Evolutionary conservation across 768 basidiomycete species (phyloP), one percentile per base, ranked within the genome.

Genomic region (Termitomyces sp.): DNA sequence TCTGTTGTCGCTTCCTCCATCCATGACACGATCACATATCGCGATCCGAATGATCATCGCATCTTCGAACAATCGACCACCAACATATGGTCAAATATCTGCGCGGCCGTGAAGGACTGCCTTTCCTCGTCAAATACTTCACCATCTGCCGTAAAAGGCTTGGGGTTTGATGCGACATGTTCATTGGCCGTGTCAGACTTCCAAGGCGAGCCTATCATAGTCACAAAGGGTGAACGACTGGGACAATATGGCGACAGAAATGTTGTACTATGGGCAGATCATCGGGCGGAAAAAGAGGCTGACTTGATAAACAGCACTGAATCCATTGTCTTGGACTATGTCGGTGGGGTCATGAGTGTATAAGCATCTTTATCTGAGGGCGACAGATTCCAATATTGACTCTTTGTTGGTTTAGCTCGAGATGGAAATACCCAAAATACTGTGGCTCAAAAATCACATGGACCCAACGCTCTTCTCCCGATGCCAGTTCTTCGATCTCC

Each of bases 361-460:
- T 68, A 79, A 75, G 60, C 20, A 54, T 40, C 5, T 32, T 3
- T 57, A 17, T 47, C 36, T 47, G 14, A 45, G 47, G 15, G 56
- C 54, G 10, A 34, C 4, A 9, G 20, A 48, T 14, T 48, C 6
- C 2, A 15, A 31, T 17, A 17, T 15, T 29, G 14, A 29, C 31
- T 32, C 17, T 43, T 43, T 11, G 15, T 43, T 11, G 15, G 5
- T 42, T 1, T 64, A 97, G 92, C 83, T 98, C 47, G 96, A 98
- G 74, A 98, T 98, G 97, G 96, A 98, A 75, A 86, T 98, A 48
- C 96, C 96, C 0, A 98, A 98, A 74, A 89, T 96, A 36, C 86
- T 98, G 34, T 98, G 97, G 97, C 82, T 98, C 47, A 98, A 96
- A 74, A 88, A 86, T 62, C 81, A 91, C 76, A 96, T 98, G 95